Conservation (phyloP, 495 filamentous ascomycete genomes). For the Articulospora tetracladia region DNA sequence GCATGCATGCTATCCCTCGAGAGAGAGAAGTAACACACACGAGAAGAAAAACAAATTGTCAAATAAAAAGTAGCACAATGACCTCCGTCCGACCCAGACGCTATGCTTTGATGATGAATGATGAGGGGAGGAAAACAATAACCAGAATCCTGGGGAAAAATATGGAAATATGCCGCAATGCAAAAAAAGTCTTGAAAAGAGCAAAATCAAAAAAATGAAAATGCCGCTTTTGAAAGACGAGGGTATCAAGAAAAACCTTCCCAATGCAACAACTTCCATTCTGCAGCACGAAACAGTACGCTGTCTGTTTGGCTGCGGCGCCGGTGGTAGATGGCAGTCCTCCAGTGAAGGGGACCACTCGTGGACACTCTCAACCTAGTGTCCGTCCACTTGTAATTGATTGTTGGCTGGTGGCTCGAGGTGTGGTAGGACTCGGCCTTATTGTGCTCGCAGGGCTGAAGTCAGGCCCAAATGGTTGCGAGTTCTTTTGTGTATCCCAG, state of each 20-base stretch:
- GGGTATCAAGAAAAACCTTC: constrained; percentile 26
- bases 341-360: constrained; percentile 4
- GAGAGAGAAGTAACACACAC: background rate
- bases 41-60: constrained; percentile 12
- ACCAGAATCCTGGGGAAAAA: constrained; percentile 19
- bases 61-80: constrained; percentile 9
- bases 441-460: constrained; percentile 32
- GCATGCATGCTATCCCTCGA: background rate
- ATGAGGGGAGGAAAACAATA: constrained; percentile 28
- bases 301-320: background rate
- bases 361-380: constrained; percentile 34
- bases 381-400: constrained; percentile 47
- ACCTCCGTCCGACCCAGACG: constrained; percentile 21
- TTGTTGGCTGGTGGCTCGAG: constrained; percentile 43
- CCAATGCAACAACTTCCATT: constrained; percentile 12
- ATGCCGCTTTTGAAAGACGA: constrained; percentile 31
- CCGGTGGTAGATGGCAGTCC: constrained; percentile 1
- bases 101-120: constrained; percentile 22
- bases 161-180: constrained; percentile 31
- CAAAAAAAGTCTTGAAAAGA: constrained; percentile 31
- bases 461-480: constrained; percentile 24
- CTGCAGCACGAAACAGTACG: background rate
- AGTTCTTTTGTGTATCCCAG: constrained; percentile 38
- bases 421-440: constrained; percentile 35
- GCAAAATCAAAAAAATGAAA: constrained; percentile 42